phyloP scores from a whole-genome alignment of 371 early-diverging fungal species.

The Circinella minor region DNA sequence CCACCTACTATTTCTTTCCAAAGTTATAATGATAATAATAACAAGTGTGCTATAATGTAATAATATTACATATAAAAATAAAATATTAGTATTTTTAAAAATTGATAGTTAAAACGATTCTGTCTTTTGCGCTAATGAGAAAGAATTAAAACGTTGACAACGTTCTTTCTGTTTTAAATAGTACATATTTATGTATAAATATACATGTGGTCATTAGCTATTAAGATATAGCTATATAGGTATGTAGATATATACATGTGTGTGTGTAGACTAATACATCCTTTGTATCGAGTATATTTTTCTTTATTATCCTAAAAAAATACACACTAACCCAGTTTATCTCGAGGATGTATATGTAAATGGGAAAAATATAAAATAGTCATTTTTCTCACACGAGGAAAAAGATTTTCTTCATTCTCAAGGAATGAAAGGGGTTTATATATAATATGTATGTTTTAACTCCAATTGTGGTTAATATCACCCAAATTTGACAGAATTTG shows the following conservation, averaged over 20 bases:
- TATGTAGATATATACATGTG: not conserved
- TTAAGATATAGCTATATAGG: too few species aligned
- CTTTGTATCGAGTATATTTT: not conserved
- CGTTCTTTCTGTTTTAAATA: not conserved
- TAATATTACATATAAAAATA: not conserved
- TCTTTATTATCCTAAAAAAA: too few species aligned
- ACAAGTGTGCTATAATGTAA: slow-evolving; percentile 3
- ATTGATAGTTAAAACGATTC: too few species aligned
- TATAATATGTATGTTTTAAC: not conserved
- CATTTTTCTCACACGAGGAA: not conserved
- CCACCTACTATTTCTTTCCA: not conserved
- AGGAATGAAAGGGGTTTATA: not conserved
- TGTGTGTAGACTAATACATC: not conserved
- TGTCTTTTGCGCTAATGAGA: not conserved
- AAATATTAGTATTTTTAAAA: not conserved
- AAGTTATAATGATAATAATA: not conserved
- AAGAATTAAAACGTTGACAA: not conserved
- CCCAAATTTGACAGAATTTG: slow-evolving; percentile 12
- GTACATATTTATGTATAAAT: not conserved
- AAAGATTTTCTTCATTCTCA: slow-evolving; percentile 6
- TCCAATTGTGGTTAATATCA: slow-evolving; percentile 14
- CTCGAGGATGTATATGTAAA: slow-evolving; percentile 3
- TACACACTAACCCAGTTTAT: too few species aligned
- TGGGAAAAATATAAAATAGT: slow-evolving; percentile 3
- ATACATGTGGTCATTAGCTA: not conserved